phyloP scores from a whole-genome alignment of 768 basidiomycete genomes.

The Lentinula edodes region DNA sequence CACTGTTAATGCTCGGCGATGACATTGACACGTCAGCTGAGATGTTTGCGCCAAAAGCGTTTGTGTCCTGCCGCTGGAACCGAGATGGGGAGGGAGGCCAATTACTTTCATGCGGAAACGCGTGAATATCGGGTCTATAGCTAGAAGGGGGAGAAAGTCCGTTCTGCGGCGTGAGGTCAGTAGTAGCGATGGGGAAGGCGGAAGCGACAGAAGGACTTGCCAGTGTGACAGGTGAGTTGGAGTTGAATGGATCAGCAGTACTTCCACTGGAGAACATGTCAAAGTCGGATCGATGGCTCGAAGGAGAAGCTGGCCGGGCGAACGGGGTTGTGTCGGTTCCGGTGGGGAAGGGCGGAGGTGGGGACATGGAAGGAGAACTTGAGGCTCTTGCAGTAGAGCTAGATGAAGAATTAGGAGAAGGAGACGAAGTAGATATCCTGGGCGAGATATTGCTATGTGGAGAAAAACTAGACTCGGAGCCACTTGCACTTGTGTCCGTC shows the following conservation, averaged over 20 bases:
- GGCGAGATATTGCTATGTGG: neutral
- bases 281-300: no score
- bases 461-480: neutral
- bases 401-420: constrained; percentile 8
- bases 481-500: neutral
- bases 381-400: neutral
- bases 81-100: neutral
- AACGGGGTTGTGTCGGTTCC: neutral
- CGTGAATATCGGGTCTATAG: neutral
- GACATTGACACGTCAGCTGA: neutral
- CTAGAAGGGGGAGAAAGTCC: neutral
- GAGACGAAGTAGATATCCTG: neutral
- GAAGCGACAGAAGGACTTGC: no score
- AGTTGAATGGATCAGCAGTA: no score
- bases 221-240: no score
- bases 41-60: neutral
- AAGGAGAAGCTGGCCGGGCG: neutral
- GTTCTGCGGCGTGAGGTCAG: no score
- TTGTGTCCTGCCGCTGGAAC: neutral
- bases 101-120: neutral
- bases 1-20: neutral
- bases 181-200: no score
- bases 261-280: no score
- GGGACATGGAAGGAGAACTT: neutral
- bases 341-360: neutral